These are phyloP conservation scores for Aspergillus proliferans DNA, from an alignment of 2,329 filamentous ascomycete species.

Conservation along the genomic window DNA sequence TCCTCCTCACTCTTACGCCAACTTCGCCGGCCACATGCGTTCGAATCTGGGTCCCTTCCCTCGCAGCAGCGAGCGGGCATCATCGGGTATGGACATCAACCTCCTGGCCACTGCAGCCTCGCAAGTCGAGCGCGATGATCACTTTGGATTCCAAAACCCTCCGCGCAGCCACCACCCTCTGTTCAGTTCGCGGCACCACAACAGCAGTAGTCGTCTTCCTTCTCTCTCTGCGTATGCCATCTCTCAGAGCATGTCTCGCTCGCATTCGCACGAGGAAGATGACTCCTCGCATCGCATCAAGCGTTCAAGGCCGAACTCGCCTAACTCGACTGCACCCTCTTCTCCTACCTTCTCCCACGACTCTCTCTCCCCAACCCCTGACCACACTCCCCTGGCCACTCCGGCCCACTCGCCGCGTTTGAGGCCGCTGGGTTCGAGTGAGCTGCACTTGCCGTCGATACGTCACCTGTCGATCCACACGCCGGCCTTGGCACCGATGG, in stretches of 20 bases:
- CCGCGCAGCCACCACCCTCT: slow-evolving; percentile 41
- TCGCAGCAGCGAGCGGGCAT: slow-evolving; percentile 41
- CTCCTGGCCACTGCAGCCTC: slow-evolving; percentile 64
- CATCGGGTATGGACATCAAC: slow-evolving; percentile 56
- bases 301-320: slow-evolving; percentile 86
- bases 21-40: slow-evolving; percentile 53
- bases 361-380: slow-evolving; percentile 88
- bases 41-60: slow-evolving; percentile 55
- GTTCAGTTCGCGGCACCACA: slow-evolving; percentile 40
- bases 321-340: slow-evolving; percentile 89
- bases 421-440: slow-evolving; percentile 63
- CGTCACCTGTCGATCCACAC: slow-evolving; percentile 63
- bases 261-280: slow-evolving; percentile 69
- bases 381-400: slow-evolving; percentile 96
- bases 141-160: slow-evolving; percentile 36
- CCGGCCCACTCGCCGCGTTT: slow-evolving; percentile 91
- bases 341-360: slow-evolving; percentile 96
- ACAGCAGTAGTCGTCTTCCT: slow-evolving; percentile 55
- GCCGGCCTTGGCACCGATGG: slow-evolving; percentile 65
- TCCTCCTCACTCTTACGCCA: slow-evolving; percentile 77
- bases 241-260: slow-evolving; percentile 80
- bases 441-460: slow-evolving; percentile 80
- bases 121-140: slow-evolving; percentile 59
- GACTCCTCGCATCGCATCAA: slow-evolving; percentile 71
- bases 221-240: slow-evolving; percentile 71